Evolutionary conservation across 2,329 filamentous ascomycete genomes (phyloP), one percentile per base, ranked within the genome.

Genomic region (Berkeleyomyces rouxiae): DNA sequence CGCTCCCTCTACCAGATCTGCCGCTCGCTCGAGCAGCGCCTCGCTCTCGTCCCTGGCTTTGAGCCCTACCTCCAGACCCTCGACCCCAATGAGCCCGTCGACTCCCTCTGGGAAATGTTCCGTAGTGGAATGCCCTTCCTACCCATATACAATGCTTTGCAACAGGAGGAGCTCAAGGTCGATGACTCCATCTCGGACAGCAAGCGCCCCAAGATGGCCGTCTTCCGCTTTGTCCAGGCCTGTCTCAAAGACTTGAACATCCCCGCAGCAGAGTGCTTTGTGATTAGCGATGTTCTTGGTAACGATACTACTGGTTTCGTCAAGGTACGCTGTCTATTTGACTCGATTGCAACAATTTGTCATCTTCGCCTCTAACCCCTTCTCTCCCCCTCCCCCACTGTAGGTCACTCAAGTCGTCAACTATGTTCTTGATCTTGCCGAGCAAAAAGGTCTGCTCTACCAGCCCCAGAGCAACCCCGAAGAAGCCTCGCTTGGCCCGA

Each of bases 281-380:
- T 95, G 69, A 87, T 99, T 68, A 88, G 84, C 64, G 92, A 99
- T 74, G 77, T 97, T 55, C 91, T 93, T 73, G 89, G 90, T 61
- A 90, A 91, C 69, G 95, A 96, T 73, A 99, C 93, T 0, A 96
- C 90, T 53, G 93, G 93, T 2, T 97, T 99, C 72, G 90, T 96
- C 68, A 97, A 97, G 82, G 88, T 90, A 71, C 65, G 75, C 23
- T 23, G 23, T 23, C 23, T 23, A 23, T 53, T 47, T 59, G 5
- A n/a, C 31, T 57, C 11, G 4, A 23, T 10, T 37, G 40, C 61
- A 53, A 51, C 13, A 47, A 23, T 65, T 65, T 64, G 64, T 61
- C 11, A n/a, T 7, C 13, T 31, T n/a, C 44, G 1, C 36, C 23
- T 42, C 57, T 11, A 31, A 9, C 33, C 11, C 49, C n/a, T 10